A percentile compares a stretch with the other conserved stretches of the same genome.
These are phyloP conservation scores for Patellifolia procumbens DNA, from an alignment of 179 eudicot genomes.

Conservation along the genomic window DNA sequence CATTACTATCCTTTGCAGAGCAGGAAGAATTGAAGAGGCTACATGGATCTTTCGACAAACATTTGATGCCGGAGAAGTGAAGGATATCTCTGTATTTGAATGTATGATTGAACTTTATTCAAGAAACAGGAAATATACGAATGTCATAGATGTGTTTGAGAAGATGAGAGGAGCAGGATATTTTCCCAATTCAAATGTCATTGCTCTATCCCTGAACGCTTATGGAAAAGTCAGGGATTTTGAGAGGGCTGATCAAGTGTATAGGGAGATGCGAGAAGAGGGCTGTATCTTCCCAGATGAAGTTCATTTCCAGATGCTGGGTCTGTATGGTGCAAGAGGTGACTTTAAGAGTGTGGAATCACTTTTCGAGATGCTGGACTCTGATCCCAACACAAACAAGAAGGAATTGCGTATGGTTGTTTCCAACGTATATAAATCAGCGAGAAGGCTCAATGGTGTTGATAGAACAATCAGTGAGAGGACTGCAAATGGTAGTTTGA, in stretches of 20 bases:
- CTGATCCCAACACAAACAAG: slow-evolving; percentile 70
- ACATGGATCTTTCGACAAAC: slow-evolving; percentile 95
- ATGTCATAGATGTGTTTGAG: slow-evolving; percentile 81
- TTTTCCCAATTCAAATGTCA: slow-evolving; percentile 67
- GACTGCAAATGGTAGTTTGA: slow-evolving; percentile 29
- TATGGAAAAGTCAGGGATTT: slow-evolving; percentile 74
- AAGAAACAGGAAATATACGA: slow-evolving; percentile 57
- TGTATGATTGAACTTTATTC: slow-evolving; percentile 80
- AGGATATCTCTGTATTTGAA: slow-evolving; percentile 66
- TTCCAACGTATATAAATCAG: slow-evolving; percentile 65
- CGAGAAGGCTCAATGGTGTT: slow-evolving; percentile 66
- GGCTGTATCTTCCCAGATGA: slow-evolving; percentile 85
- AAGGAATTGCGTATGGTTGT: slow-evolving; percentile 81
- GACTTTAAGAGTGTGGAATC: slow-evolving; percentile 59
- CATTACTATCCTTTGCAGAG: slow-evolving; percentile 71
- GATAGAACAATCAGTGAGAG: slow-evolving; percentile 50
- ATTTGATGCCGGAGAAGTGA: slow-evolving; percentile 68
- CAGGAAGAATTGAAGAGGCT: slow-evolving; percentile 91
- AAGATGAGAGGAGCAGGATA: slow-evolving; percentile 80
- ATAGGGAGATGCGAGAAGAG: slow-evolving; percentile 72
- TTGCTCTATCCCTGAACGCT: slow-evolving; percentile 74
- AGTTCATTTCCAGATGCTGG: slow-evolving; percentile 94
- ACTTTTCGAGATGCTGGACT: slow-evolving; percentile 53
- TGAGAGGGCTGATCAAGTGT: slow-evolving; percentile 65
- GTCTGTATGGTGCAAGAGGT: slow-evolving; percentile 63